phyloP scores from a whole-genome alignment of 2,329 filamentous ascomycete genomes.

The Alternaria sp. region DNA sequence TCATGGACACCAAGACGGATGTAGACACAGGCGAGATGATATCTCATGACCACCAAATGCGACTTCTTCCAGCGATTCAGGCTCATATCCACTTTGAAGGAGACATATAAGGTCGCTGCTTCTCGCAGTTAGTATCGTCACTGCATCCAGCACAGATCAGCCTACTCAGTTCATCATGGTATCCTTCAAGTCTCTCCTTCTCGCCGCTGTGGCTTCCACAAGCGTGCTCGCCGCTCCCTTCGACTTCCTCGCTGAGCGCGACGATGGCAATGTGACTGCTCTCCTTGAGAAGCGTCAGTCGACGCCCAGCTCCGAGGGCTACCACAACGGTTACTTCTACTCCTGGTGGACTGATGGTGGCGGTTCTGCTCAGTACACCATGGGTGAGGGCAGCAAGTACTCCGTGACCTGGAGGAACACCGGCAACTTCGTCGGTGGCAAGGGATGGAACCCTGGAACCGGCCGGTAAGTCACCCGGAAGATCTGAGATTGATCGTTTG shows the following conservation, averaged over 20 bases:
- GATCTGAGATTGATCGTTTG: neutral
- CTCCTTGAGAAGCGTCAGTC: conserved; percentile 27
- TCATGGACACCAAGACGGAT: conserved; percentile 16
- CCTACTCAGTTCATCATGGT: conserved; percentile 25
- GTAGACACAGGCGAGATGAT: conserved; percentile 10
- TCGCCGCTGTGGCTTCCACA: conserved; percentile 28
- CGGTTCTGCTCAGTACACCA: conserved; percentile 34
- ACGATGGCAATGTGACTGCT: conserved; percentile 29
- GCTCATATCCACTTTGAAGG: conserved; percentile 14
- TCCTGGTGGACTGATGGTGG: conserved; percentile 66
- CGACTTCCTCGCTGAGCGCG: conserved; percentile 29
- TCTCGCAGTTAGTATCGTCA: conserved; percentile 12
- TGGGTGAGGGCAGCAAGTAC: conserved; percentile 31
- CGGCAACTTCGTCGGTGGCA: conserved; percentile 39
- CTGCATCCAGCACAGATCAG: conserved; percentile 17
- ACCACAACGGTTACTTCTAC: conserved; percentile 61
- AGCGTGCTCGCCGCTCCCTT: conserved; percentile 27
- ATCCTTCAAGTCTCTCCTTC: conserved; percentile 34
- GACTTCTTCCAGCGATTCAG: conserved; percentile 27
- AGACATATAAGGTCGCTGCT: conserved; percentile 20
- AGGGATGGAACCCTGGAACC: conserved; percentile 50
- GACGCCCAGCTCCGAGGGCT: conserved; percentile 60
- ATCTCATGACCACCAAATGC: conserved; percentile 13
- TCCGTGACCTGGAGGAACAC: conserved; percentile 32
- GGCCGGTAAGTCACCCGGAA: conserved; percentile 52